Evolutionary conservation across 805 yeast genomes (phyloP), one percentile per base, ranked within the genome.

Genomic region (Priceomyces castillae): DNA sequence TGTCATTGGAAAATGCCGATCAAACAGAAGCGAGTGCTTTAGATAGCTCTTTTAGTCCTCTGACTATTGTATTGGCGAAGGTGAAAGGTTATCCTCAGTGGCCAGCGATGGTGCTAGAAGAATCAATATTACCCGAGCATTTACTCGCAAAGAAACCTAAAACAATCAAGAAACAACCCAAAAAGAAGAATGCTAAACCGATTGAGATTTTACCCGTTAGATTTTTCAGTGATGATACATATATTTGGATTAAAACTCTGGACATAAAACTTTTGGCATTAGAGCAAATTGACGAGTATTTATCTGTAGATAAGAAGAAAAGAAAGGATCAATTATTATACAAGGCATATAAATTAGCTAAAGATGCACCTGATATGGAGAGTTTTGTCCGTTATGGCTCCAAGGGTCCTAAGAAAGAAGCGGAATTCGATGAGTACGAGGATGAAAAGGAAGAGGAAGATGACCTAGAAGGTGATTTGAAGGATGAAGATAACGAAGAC

Each of bases 31-130:
- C 30, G 30, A 30, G 35, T 17, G 11, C 30, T 15, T 22, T 17
- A 19, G 30, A 17, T 14, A 17, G 9, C 23, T 7, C 34, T 4
- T 41, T 41, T 26, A 25, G 19, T 12, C 58, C 59, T 16, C 49
- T 40, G 16, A 37, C 56, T 7, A 40, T 57, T 17, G 67, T 88
- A 0, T 70, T 88, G 18, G 94, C 94, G 6, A 88, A 88, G 61
- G 81, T 88, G 38, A 88, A 86, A 56, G 95, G 95, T 7, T 88
- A 81, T 58, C 86, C 95, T 2, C 84, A 90, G 34, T 88, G 96
- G 96, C 96, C 96, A 0, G 90, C 90, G 2, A 82, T 87, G 80
- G 81, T 86, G 3, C 74, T 87, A 3, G 83, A 82, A 1, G 76
- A 69, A 46, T 71, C 74, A 14, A 61, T 78, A 6, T 69, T 87